Percentiles rank a stretch among this genome's conserved stretches.
These are phyloP conservation scores for Galerina marginata DNA, from an alignment of 768 basidiomycete genomes.

Conservation along the genomic window DNA sequence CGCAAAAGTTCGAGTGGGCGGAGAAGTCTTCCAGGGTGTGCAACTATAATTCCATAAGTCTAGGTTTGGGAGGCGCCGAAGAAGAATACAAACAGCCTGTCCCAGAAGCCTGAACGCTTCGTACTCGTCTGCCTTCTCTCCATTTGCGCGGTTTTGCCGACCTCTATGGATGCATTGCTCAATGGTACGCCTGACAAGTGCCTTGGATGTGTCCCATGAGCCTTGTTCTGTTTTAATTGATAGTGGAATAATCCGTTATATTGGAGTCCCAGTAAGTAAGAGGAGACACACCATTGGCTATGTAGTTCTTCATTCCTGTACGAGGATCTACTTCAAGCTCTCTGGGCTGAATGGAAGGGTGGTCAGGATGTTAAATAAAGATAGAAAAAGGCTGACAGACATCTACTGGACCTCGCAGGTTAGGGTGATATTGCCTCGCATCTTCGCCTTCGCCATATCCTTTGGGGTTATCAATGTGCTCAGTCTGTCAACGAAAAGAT, in stretches of 20 bases:
- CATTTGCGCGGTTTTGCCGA: slow-evolving; percentile 59
- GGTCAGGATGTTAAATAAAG: not conserved
- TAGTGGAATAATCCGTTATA: slow-evolving; percentile 20
- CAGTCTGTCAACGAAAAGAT: slow-evolving; percentile 48
- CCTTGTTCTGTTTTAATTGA: slow-evolving; percentile 50
- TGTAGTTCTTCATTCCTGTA: slow-evolving; percentile 96
- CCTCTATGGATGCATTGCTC: slow-evolving; percentile 83
- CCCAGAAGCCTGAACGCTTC: slow-evolving; percentile 85
- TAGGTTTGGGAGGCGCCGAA: not conserved
- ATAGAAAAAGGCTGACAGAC: slow-evolving; percentile 40
- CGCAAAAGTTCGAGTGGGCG: slow-evolving; percentile 91
- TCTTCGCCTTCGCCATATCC: slow-evolving; percentile 89
- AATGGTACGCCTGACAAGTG: slow-evolving; percentile 73
- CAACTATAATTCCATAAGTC: slow-evolving; percentile 44
- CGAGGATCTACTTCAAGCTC: slow-evolving; percentile 86
- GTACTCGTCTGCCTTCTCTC: slow-evolving; percentile 71
- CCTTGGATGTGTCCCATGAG: slow-evolving; percentile 88
- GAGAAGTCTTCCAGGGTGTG: slow-evolving; percentile 88
- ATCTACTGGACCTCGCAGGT: slow-evolving; percentile 83
- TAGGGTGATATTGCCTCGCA: slow-evolving; percentile 75
- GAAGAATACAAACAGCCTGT: slow-evolving; percentile 51
- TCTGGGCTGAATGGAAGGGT: slow-evolving; percentile 50
- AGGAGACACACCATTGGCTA: slow-evolving; percentile 67
- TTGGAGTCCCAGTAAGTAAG: not conserved
- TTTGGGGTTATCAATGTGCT: slow-evolving; percentile 94